phyloP scores from a whole-genome alignment of 768 basidiomycete genomes.

The Lentinula raphanica region DNA sequence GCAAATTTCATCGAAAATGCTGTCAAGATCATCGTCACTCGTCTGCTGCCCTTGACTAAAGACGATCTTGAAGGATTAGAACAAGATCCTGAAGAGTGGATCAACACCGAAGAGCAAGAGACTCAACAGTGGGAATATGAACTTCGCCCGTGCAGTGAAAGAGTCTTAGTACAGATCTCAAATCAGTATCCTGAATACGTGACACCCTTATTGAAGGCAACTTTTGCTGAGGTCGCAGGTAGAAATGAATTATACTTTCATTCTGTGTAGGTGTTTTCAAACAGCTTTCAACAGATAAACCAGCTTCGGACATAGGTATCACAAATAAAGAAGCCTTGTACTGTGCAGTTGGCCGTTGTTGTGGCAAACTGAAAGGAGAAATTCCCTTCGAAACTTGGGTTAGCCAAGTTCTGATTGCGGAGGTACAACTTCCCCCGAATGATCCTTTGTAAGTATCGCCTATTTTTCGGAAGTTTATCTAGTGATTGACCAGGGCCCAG shows the following conservation, averaged over 20 bases:
- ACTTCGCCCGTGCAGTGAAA: conserved; percentile 87
- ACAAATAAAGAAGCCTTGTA: conserved; percentile 85
- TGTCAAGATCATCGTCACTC: conserved; percentile 70
- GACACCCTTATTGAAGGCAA: conserved; percentile 54
- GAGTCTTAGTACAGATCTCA: conserved; percentile 80
- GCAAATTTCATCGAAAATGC: conserved; percentile 69
- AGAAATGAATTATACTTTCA: conserved; percentile 16
- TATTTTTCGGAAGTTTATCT: not conserved
- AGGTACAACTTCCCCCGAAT: conserved; percentile 43
- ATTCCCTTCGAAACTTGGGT: conserved; percentile 75
- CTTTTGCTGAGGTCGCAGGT: conserved; percentile 63
- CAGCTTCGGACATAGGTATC: conserved; percentile 49
- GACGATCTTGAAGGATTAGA: conserved; percentile 81
- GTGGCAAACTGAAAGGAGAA: conserved; percentile 49
- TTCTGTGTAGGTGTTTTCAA: no score
- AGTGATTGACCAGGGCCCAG: conserved; percentile 31
- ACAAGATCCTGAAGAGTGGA: conserved; percentile 92
- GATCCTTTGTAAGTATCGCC: conserved; percentile 48
- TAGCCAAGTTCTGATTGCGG: conserved; percentile 48
- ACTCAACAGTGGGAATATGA: conserved; percentile 93
- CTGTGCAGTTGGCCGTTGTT: conserved; percentile 84
- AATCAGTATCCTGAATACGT: conserved; percentile 67
- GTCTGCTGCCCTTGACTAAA: conserved; percentile 80
- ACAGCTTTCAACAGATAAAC: conserved; percentile 32
- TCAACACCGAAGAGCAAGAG: conserved; percentile 83